Conservation (phyloP, 2,329 filamentous ascomycete species). For the Trichoderma sp. region DNA sequence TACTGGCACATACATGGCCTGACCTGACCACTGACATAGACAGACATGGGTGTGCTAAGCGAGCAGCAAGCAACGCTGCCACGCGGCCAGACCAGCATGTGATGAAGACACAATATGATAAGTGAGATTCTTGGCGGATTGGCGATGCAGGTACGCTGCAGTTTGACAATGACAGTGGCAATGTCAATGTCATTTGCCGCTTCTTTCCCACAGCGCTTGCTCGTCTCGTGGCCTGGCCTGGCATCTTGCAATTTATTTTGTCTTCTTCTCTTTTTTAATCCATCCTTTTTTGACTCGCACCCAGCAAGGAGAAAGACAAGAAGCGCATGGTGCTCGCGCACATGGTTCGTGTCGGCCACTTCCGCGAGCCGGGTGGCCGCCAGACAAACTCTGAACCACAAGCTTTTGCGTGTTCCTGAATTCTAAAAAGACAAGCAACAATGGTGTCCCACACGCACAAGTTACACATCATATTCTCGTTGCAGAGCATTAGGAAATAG, state of each 20-base stretch:
- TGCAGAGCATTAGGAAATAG: neutral
- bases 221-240: neutral
- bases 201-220: neutral
- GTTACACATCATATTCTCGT: neutral
- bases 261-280: neutral
- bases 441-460: constrained; percentile 9
- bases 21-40: neutral
- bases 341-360: neutral
- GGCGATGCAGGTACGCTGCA: constrained; percentile 1
- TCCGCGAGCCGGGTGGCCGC: neutral
- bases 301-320: neutral
- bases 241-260: neutral
- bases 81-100: constrained; percentile 12
- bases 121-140: neutral
- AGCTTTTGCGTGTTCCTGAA: constrained; percentile 19
- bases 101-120: neutral
- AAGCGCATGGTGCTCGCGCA: neutral
- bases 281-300: neutral
- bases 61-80: neutral
- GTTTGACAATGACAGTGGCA: neutral
- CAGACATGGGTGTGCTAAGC: neutral
- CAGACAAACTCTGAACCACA: neutral
- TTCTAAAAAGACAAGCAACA: constrained; percentile 22
- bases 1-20: neutral
- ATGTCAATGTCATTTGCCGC: neutral